Base-by-base conservation (phyloP, 73 alveolate species). In the Paramecium bursaria region DNA sequence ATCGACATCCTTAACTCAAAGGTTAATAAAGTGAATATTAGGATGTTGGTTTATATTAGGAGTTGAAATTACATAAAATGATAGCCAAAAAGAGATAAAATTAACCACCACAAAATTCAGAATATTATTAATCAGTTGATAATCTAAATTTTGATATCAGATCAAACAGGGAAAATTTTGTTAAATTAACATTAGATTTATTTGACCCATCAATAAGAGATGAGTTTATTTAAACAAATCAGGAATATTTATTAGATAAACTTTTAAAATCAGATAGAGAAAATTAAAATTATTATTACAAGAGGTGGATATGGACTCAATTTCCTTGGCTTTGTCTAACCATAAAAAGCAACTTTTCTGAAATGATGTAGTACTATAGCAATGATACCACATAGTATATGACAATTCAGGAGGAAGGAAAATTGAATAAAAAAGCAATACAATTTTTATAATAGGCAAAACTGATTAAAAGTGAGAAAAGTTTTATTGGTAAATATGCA, bases 301-400 rank as follows among this genome's bases (percentile, higher is more conserved):
- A 67, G 22, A 31, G 82, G 4, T 67, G 82, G 82, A 67, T 67
- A 2, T 67, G 82, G 82, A 47, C 44, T 13, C 11, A 67, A 67
- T 67, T 39, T 67, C 82, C 82, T 39, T 67, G 82, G 82, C 33
- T 67, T 4, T 53, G 60, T 11, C 50, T 67, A 14, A 42, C 82
- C 44, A 4, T 19, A 19, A 67, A 67, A 21, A 35, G 21, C 44
- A 42, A 67, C 22, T 67, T 25, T 42, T 67, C 82, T 6, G 44
- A 67, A 35, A 39, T 67, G 27, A 67, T 67, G 55, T 42, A 67
- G 11, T 42, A 35, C 44, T 67, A 67, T 35, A 31, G 27, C 22
- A 67, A 44, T 3, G 27, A 67, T 39, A 19, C n/a, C n/a, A n/a
- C n/a, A n/a, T n/a, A n/a, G n/a, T n/a, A 42, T 33, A 42, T 42